These are phyloP conservation scores for Phlebiopsis flavidoalba DNA, from an alignment of 768 basidiomycete species.

Conservation along the genomic window DNA sequence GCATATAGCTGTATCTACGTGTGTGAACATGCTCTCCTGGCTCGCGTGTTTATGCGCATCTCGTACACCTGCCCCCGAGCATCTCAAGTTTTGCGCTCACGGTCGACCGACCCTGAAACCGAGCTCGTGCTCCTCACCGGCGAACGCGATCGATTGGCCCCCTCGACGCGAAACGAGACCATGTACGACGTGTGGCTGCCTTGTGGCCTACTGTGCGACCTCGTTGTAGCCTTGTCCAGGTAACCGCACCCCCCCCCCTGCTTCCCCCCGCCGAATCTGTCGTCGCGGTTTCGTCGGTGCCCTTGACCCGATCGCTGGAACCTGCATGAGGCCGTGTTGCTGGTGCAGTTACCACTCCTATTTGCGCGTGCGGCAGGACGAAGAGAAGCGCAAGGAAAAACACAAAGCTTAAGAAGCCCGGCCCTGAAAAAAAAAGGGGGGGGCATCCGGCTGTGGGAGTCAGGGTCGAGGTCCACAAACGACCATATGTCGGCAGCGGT, in stretches of 20 bases:
- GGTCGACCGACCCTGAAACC: slow-evolving; percentile 76
- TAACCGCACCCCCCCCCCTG: slow-evolving; percentile 33
- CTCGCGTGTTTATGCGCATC: slow-evolving; percentile 97
- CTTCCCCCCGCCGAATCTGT: background rate
- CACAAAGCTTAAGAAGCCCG: slow-evolving; percentile 69
- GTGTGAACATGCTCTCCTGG: slow-evolving; percentile 95
- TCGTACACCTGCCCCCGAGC: slow-evolving; percentile 87
- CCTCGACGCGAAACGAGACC: slow-evolving; percentile 72
- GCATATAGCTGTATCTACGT: slow-evolving; percentile 82
- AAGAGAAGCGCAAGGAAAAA: slow-evolving; percentile 66
- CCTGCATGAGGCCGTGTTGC: background rate
- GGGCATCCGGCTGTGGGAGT: slow-evolving; percentile 86
- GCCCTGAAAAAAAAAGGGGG: too few relatives aligned
- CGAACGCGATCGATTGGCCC: slow-evolving; percentile 88
- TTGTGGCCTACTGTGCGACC: slow-evolving; percentile 84
- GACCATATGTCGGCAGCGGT: slow-evolving; percentile 94
- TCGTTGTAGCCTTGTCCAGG: slow-evolving; percentile 90
- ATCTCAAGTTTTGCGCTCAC: slow-evolving; percentile 84
- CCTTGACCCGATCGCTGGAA: background rate
- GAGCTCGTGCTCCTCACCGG: slow-evolving; percentile 66
- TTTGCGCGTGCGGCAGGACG: slow-evolving; percentile 83
- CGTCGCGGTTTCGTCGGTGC: background rate
- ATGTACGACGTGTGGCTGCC: slow-evolving; percentile 83
- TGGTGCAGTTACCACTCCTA: slow-evolving; percentile 82
- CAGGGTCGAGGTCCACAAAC: slow-evolving; percentile 72